Conservation (phyloP, 352 stramenopile species). For the Globisporangium megalacanthum region DNA sequence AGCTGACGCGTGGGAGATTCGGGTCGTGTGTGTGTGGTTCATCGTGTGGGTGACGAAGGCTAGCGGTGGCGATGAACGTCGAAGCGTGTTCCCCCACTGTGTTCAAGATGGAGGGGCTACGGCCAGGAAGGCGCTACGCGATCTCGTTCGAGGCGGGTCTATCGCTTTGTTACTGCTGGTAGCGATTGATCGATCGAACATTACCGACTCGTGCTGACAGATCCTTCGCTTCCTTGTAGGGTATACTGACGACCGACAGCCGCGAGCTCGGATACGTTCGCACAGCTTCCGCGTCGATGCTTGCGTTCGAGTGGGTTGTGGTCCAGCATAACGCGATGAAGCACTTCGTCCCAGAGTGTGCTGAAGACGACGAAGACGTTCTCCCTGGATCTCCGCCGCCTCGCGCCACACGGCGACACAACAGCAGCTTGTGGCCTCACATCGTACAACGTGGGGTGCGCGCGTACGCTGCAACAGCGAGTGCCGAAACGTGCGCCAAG, state of each 20-base stretch:
- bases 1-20: not conserved
- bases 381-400: too few relatives aligned
- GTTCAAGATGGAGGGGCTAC: slow-evolving; percentile 53
- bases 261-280: slow-evolving; percentile 24
- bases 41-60: slow-evolving; percentile 11
- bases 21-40: not conserved
- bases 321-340: slow-evolving; percentile 33
- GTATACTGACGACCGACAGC: slow-evolving; percentile 24
- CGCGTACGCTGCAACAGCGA: slow-evolving; percentile 29
- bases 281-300: slow-evolving; percentile 26
- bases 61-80: slow-evolving; percentile 19
- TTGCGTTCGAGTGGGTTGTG: slow-evolving; percentile 51
- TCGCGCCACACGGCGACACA: slow-evolving; percentile 1
- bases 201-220: not conserved
- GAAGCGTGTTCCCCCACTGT: slow-evolving; percentile 49
- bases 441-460: slow-evolving; percentile 31
- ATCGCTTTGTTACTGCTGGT: not conserved
- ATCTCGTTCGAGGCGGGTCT: slow-evolving; percentile 45
- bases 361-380: not conserved
- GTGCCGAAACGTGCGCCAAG: slow-evolving; percentile 17
- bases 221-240: slow-evolving; percentile 16
- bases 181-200: not conserved
- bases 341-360: slow-evolving; percentile 2
- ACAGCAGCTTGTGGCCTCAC: slow-evolving; percentile 25
- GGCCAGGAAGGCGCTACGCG: slow-evolving; percentile 45